Evolutionary conservation across 441 rosid genomes (phyloP).

Genomic region (Jatropha podagrica): DNA sequence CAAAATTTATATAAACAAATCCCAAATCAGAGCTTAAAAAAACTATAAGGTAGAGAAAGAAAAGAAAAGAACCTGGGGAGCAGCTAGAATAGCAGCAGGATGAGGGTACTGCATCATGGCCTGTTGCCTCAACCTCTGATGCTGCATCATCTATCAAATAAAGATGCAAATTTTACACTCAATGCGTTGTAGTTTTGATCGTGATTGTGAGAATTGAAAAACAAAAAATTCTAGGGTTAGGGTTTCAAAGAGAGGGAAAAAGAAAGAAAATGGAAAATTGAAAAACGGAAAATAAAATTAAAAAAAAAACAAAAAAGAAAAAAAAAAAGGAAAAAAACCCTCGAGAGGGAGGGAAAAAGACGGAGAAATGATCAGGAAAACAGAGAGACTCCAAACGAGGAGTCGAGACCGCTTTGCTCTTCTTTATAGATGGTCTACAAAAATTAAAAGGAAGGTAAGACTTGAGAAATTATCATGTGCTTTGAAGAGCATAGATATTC

Average conservation of each 20-base stretch:
- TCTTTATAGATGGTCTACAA: neutral
- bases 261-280: neutral
- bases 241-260: neutral
- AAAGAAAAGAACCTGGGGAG: slow-evolving; percentile 42
- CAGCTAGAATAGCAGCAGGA: slow-evolving; percentile 47
- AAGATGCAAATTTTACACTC: neutral
- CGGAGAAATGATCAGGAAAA: neutral
- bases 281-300: neutral
- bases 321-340: slow-evolving; percentile 1
- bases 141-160: slow-evolving; percentile 34
- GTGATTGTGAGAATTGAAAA: no score
- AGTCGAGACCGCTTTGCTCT: neutral
- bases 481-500: neutral
- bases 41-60: neutral
- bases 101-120: slow-evolving; percentile 58
- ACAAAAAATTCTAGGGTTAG: neutral
- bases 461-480: neutral
- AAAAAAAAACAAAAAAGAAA: neutral
- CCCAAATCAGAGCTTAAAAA: no score
- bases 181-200: neutral
- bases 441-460: neutral
- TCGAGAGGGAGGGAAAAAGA: slow-evolving; percentile 29
- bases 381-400: neutral
- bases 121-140: slow-evolving; percentile 53
- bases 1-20: neutral